These are phyloP conservation scores for Zygotorulaspora florentina DNA, from an alignment of 805 yeast genomes.

Conservation along the genomic window DNA sequence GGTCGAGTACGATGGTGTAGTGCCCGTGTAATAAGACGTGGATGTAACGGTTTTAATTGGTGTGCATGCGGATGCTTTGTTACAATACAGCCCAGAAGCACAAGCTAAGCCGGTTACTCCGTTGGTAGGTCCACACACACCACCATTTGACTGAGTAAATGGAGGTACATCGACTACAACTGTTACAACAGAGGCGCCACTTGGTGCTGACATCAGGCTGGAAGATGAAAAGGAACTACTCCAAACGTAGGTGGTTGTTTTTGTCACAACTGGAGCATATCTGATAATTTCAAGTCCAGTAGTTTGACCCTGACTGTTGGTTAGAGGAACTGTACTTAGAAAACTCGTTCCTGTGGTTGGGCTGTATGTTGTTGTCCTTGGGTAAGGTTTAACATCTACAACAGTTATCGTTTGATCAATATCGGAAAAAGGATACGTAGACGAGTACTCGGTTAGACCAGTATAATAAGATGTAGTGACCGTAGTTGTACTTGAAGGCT, in stretches of 20 bases:
- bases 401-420: constrained; percentile 7
- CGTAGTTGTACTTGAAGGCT: constrained; percentile 9
- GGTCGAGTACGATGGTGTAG: constrained; percentile 8
- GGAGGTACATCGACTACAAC: constrained; percentile 11
- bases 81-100: constrained; percentile 8
- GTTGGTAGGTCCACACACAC: constrained; percentile 11
- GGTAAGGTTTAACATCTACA: constrained; percentile 6
- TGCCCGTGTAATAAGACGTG: constrained; percentile 4
- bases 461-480: constrained; percentile 5
- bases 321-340: constrained; percentile 2
- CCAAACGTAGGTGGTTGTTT: constrained; percentile 9
- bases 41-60: constrained; percentile 4
- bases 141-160: constrained; percentile 5
- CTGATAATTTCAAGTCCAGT: constrained; percentile 7
- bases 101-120: constrained; percentile 8
- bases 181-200: constrained; percentile 8
- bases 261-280: constrained; percentile 7
- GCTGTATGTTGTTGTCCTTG: constrained; percentile 6
- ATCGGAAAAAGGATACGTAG: constrained; percentile 4
- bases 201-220: constrained; percentile 1
- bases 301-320: constrained; percentile 6
- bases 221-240: constrained; percentile 4
- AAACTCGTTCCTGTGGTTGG: constrained; percentile 5
- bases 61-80: constrained; percentile 1
- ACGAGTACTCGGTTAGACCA: constrained; percentile 1